Evolutionary conservation across 257 asterid species (phyloP).

Genomic region (Plantago ovata): DNA sequence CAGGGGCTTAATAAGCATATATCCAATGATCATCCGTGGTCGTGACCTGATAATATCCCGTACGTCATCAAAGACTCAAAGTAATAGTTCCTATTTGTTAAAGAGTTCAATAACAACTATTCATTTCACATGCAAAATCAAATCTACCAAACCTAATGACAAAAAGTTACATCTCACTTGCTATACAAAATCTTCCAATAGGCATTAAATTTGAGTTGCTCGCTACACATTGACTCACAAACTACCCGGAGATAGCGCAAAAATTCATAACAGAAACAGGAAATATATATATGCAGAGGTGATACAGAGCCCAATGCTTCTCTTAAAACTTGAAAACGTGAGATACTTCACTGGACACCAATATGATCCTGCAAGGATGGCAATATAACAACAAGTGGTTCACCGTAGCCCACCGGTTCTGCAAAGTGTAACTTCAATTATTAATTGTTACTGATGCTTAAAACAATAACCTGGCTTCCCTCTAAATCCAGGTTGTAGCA

Average conservation of each 20-base stretch:
- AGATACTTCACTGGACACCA: neutral
- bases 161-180: neutral
- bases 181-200: neutral
- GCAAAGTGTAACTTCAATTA: conserved; percentile 4
- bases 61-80: too few species aligned
- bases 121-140: neutral
- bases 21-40: too few species aligned
- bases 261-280: neutral
- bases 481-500: too few species aligned
- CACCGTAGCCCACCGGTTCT: conserved; percentile 47
- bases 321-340: neutral
- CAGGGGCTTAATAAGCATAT: too few species aligned
- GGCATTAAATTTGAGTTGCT: neutral
- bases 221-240: neutral
- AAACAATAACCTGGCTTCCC: too few species aligned
- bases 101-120: too few species aligned
- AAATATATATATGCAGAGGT: neutral
- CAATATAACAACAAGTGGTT: conserved; percentile 42
- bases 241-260: neutral
- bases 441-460: too few species aligned
- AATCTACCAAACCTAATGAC: neutral
- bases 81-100: too few species aligned
- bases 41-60: too few species aligned
- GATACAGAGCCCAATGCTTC: neutral
- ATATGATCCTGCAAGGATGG: conserved; percentile 27